phyloP scores from a whole-genome alignment of 2,329 filamentous ascomycete species.

The Chaetothyriales sp. region DNA sequence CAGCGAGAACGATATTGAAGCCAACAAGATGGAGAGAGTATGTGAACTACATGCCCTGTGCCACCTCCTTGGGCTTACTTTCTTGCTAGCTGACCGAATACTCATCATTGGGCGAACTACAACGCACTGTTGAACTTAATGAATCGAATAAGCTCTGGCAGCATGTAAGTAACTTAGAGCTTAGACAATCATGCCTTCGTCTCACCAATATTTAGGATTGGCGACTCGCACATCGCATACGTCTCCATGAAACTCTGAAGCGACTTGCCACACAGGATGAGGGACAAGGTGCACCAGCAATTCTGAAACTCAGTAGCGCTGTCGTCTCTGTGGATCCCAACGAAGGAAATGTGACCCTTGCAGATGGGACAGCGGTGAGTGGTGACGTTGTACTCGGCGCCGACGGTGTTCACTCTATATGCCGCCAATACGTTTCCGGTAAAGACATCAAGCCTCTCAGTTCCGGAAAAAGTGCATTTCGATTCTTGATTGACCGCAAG shows the following conservation, averaged over 20 bases:
- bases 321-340: constrained; percentile 22
- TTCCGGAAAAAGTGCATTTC: constrained; percentile 25
- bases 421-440: constrained; percentile 20
- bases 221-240: constrained; percentile 41
- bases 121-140: constrained; percentile 5
- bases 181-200: background rate
- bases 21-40: constrained; percentile 24
- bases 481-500: constrained; percentile 24
- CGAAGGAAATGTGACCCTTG: constrained; percentile 29
- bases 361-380: constrained; percentile 30
- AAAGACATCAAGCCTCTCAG: constrained; percentile 27
- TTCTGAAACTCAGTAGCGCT: constrained; percentile 30
- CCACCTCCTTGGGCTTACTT: background rate
- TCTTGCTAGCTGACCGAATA: constrained; percentile 25
- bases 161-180: constrained; percentile 17
- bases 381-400: constrained; percentile 43
- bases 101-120: constrained; percentile 23
- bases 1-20: constrained; percentile 27
- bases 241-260: constrained; percentile 41
- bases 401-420: constrained; percentile 37
- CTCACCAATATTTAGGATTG: constrained; percentile 25
- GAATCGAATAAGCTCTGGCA: constrained; percentile 17
- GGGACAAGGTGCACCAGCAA: constrained; percentile 25
- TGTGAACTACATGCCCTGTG: background rate
- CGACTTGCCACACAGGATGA: constrained; percentile 28